Percentiles rank a stretch among this genome's conserved stretches.
phyloP scores from a whole-genome alignment of 495 filamentous ascomycete species.

The Aspergillus nidulans region DNA sequence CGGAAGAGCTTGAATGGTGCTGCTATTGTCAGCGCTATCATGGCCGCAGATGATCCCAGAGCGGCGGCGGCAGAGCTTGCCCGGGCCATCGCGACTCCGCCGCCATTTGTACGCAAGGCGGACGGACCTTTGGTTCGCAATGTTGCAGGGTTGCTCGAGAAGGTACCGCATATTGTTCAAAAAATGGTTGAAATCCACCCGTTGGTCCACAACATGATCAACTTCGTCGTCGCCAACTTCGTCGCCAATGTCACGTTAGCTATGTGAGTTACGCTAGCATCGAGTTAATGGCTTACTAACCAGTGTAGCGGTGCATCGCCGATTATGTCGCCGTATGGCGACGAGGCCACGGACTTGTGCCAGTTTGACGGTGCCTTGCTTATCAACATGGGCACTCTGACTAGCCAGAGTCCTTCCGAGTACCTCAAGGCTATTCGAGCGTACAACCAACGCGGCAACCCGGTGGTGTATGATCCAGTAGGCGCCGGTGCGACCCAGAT shows the following conservation, averaged over 20 bases:
- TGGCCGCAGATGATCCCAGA: constrained; percentile 63
- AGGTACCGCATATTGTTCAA: constrained; percentile 53
- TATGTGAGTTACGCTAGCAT: constrained; percentile 40
- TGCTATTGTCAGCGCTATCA: constrained; percentile 86
- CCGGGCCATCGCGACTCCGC: constrained; percentile 43
- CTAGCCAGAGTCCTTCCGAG: constrained; percentile 62
- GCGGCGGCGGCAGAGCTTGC: constrained; percentile 54
- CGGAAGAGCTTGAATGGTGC: constrained; percentile 66
- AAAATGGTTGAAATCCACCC: constrained; percentile 59
- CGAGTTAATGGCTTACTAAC: not conserved
- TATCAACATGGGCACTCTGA: constrained; percentile 93
- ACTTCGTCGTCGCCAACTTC: constrained; percentile 88
- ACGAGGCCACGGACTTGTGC: constrained; percentile 76
- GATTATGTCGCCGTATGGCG: constrained; percentile 87
- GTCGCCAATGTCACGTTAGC: constrained; percentile 84
- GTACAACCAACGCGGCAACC: constrained; percentile 71
- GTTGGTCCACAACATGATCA: constrained; percentile 95
- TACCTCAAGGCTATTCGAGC: constrained; percentile 64
- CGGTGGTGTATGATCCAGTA: constrained; percentile 86
- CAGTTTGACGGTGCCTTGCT: constrained; percentile 65
- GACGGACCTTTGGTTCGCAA: constrained; percentile 23
- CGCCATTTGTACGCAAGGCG: constrained; percentile 40
- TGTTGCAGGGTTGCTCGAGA: constrained; percentile 35
- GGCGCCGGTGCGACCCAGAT: constrained; percentile 80
- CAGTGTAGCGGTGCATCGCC: constrained; percentile 68